These are phyloP conservation scores for Raffaelea deltoideospora DNA, from an alignment of 2,329 filamentous ascomycete genomes.

Conservation along the genomic window DNA sequence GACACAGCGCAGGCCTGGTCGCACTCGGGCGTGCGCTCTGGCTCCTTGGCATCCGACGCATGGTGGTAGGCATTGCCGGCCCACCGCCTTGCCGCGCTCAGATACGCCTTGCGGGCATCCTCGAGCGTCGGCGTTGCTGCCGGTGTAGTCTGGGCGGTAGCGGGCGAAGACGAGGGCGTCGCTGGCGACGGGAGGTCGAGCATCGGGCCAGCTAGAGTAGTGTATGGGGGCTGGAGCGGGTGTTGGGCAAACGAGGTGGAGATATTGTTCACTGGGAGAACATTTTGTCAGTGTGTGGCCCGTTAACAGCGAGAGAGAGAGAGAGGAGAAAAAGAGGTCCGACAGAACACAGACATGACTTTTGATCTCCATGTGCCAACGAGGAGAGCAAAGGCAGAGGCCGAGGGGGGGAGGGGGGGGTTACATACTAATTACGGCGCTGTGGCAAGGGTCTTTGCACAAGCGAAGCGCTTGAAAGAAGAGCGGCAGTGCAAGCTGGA, in stretches of 20 bases:
- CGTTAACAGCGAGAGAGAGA: neutral
- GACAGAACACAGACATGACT: neutral
- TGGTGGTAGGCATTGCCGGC: constrained; percentile 60
- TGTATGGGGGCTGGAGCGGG: constrained; percentile 22
- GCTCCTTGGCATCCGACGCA: constrained; percentile 47
- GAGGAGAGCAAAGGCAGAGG: neutral
- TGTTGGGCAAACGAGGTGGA: constrained; percentile 60
- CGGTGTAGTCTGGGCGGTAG: too few species aligned
- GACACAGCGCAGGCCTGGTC: constrained; percentile 71
- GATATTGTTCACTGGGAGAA: constrained; percentile 57
- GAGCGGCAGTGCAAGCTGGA: constrained; percentile 70
- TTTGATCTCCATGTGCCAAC: neutral
- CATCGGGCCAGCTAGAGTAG: constrained; percentile 15
- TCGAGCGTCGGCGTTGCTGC: neutral
- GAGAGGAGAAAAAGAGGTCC: neutral
- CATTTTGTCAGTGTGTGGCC: neutral
- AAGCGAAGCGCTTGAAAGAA: constrained; percentile 73
- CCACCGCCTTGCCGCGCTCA: constrained; percentile 63
- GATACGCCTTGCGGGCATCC: constrained; percentile 42
- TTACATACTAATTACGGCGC: constrained; percentile 55
- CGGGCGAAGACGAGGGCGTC: too few species aligned
- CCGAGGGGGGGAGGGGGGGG: neutral
- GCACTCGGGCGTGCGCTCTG: constrained; percentile 61
- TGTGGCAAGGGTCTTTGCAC: constrained; percentile 54
- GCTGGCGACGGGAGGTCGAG: constrained; percentile 1